Percentiles rank a stretch among this genome's conserved stretches.
phyloP scores from a whole-genome alignment of 2,329 filamentous ascomycete genomes.

The Fusarium acutatum region DNA sequence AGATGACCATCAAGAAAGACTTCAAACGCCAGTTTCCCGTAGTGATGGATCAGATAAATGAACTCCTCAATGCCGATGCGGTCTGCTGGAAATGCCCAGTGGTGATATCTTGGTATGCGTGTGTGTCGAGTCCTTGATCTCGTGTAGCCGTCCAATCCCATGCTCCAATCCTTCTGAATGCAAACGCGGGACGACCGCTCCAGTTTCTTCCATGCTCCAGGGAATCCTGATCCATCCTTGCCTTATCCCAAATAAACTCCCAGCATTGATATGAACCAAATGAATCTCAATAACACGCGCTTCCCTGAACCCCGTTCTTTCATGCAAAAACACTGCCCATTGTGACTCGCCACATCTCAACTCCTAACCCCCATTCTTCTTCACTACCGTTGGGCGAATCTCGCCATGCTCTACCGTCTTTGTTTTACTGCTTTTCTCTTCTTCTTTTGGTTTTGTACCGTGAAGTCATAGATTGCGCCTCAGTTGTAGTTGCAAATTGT shows the following conservation, averaged over 20 bases:
- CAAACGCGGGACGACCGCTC: slow-evolving; percentile 36
- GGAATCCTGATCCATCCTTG: slow-evolving; percentile 6
- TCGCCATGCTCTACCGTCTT: neutral
- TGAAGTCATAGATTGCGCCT: neutral
- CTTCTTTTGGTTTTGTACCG: neutral
- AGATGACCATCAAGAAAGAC: neutral
- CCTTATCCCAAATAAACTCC: slow-evolving; percentile 35
- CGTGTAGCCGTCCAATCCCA: slow-evolving; percentile 36
- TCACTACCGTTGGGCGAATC: neutral
- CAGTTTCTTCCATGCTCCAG: slow-evolving; percentile 34
- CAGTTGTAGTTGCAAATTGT: neutral
- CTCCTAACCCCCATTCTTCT: neutral
- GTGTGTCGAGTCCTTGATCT: slow-evolving; percentile 34
- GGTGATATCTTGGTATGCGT: slow-evolving; percentile 33
- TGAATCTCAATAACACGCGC: slow-evolving; percentile 3
- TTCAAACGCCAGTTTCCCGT: slow-evolving; percentile 31
- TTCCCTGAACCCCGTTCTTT: slow-evolving; percentile 6
- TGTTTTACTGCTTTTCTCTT: neutral
- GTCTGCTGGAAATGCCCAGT: slow-evolving; percentile 18
- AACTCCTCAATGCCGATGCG: slow-evolving; percentile 24
- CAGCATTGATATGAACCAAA: slow-evolving; percentile 17
- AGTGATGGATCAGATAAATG: slow-evolving; percentile 19
- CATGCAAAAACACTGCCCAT: neutral
- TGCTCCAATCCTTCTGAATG: slow-evolving; percentile 35
- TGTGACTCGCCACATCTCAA: neutral